Conservation (phyloP, 768 basidiomycete species). For the Hortiboletus campestris region DNA sequence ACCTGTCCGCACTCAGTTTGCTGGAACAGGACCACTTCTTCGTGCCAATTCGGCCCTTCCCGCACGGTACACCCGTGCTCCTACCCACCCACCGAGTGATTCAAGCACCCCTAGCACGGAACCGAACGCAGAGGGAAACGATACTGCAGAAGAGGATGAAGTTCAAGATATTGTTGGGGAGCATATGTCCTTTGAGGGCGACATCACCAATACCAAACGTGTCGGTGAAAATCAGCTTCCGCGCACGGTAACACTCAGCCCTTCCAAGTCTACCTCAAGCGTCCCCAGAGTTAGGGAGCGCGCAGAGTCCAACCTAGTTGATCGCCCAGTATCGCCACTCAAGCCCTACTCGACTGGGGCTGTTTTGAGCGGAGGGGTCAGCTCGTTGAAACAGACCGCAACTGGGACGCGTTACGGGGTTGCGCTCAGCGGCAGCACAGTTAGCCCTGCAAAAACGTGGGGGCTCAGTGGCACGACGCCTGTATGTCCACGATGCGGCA, state of each 20-base stretch:
- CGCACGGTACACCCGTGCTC: conserved; percentile 32
- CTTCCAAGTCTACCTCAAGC: conserved; percentile 25
- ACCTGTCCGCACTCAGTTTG: conserved; percentile 27
- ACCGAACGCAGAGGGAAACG: conserved; percentile 25
- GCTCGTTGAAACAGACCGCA: conserved; percentile 40
- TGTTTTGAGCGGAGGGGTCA: conserved; percentile 4
- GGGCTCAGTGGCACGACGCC: conserved; percentile 52
- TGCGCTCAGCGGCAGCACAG: conserved; percentile 45
- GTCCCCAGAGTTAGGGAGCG: conserved; percentile 2
- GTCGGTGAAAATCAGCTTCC: conserved; percentile 46
- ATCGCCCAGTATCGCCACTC: conserved; percentile 21
- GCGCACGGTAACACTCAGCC: conserved; percentile 52
- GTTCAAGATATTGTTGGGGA: conserved; percentile 30
- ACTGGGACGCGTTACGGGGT: conserved; percentile 71
- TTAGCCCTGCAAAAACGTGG: conserved; percentile 48
- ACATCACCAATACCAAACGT: conserved; percentile 47
- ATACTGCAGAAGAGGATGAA: conserved; percentile 25
- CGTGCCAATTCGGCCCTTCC: conserved; percentile 43
- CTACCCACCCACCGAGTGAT: conserved; percentile 14
- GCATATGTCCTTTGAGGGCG: conserved; percentile 23
- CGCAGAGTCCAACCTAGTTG: conserved; percentile 10
- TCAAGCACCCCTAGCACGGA: conserved; percentile 1
- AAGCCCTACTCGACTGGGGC: conserved; percentile 26
- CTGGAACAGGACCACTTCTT: conserved; percentile 34
- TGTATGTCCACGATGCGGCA: conserved; percentile 63